phyloP scores from a whole-genome alignment of 2,329 filamentous ascomycete species.

The Eurotiales sp. region DNA sequence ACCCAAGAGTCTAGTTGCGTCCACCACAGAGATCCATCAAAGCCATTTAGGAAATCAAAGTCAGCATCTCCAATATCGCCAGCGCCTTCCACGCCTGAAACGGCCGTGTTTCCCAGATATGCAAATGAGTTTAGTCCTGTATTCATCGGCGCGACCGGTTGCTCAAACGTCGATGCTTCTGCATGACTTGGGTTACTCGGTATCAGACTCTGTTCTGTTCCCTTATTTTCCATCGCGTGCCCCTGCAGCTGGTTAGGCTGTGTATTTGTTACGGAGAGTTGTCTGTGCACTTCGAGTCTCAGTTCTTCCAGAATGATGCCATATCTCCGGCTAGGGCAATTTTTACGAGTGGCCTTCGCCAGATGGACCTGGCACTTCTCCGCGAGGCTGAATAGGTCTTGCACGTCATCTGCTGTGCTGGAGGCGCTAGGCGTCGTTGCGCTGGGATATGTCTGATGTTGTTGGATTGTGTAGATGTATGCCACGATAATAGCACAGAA shows the following conservation, averaged over 20 bases:
- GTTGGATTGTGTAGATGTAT: slow-evolving; percentile 42
- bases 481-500: slow-evolving; percentile 42
- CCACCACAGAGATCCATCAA: slow-evolving; percentile 38
- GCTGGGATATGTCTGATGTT: slow-evolving; percentile 23
- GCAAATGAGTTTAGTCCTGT: not conserved
- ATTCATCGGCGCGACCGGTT: not conserved
- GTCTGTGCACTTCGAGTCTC: slow-evolving; percentile 38
- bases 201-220: not conserved
- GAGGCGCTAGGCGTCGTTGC: slow-evolving; percentile 18
- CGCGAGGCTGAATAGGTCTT: slow-evolving; percentile 39
- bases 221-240: not conserved
- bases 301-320: slow-evolving; percentile 48
- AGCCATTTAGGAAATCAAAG: slow-evolving; percentile 27
- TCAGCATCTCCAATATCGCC: slow-evolving; percentile 23
- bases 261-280: slow-evolving; percentile 20
- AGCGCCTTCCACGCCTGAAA: slow-evolving; percentile 18
- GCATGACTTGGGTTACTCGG: not conserved
- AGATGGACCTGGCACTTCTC: slow-evolving; percentile 46
- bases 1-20: slow-evolving; percentile 38
- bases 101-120: slow-evolving; percentile 20
- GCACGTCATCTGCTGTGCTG: slow-evolving; percentile 20
- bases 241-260: not conserved
- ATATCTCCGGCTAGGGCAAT: slow-evolving; percentile 47
- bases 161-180: slow-evolving; percentile 1
- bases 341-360: slow-evolving; percentile 44